These are phyloP conservation scores for Russula sp. DNA, from an alignment of 768 basidiomycete species.

Conservation along the genomic window DNA sequence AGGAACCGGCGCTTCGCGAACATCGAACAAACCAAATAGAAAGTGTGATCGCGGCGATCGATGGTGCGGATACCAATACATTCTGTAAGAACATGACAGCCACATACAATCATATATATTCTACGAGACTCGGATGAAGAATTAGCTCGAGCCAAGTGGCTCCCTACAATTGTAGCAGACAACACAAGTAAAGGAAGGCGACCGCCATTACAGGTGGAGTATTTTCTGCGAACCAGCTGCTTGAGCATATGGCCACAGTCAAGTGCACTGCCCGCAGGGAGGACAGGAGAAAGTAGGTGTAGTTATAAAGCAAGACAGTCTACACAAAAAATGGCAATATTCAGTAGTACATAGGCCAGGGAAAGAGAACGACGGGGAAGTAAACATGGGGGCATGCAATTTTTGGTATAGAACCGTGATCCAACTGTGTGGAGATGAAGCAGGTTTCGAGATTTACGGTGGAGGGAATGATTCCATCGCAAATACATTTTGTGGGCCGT, in stretches of 20 bases:
- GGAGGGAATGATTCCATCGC: background rate
- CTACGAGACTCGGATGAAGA: conserved; percentile 11
- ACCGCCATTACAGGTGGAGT: conserved; percentile 10
- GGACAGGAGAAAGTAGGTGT: background rate
- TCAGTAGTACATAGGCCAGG: conserved; percentile 11
- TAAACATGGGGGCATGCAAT: background rate
- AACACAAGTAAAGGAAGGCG: background rate
- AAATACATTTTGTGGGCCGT: background rate
- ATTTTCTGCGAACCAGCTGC: conserved; percentile 5
- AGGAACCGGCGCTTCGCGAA: conserved; percentile 54
- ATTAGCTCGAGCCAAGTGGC: conserved; percentile 4
- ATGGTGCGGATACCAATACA: conserved; percentile 76
- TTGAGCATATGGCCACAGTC: background rate
- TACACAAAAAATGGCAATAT: conserved; percentile 19
- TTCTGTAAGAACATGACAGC: conserved; percentile 34
- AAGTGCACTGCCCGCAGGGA: background rate
- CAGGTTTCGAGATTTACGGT: background rate
- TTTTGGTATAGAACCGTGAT: conserved; percentile 16
- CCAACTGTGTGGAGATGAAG: conserved; percentile 5
- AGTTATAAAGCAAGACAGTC: conserved; percentile 15
- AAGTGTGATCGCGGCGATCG: conserved; percentile 56
- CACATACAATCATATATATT: conserved; percentile 16
- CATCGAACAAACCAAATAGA: conserved; percentile 54
- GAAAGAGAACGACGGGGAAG: conserved; percentile 9
- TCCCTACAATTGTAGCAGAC: conserved; percentile 8